Evolutionary conservation across 495 filamentous ascomycete species (phyloP).

Genomic region (Hyaloscypha finlandica): DNA sequence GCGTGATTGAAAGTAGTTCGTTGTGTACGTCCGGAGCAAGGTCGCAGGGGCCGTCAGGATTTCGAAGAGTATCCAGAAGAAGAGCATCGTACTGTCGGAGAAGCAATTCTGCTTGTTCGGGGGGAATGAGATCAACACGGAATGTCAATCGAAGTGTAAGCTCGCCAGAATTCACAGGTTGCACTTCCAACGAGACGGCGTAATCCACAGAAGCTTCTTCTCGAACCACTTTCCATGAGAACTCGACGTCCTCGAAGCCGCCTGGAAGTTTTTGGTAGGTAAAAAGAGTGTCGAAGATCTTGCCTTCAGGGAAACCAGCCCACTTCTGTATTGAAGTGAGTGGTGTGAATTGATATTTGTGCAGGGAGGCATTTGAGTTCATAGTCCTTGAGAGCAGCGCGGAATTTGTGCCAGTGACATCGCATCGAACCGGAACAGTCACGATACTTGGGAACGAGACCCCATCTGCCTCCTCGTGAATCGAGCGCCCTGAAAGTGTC

Average conservation of each 20-base stretch:
- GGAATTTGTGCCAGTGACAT: slow-evolving; percentile 50
- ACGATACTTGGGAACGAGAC: slow-evolving; percentile 72
- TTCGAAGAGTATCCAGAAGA: slow-evolving; percentile 37
- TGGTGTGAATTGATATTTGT: slow-evolving; percentile 69
- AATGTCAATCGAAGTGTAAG: slow-evolving; percentile 65
- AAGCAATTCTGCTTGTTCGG: slow-evolving; percentile 60
- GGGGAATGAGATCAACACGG: slow-evolving; percentile 58
- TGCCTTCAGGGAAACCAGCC: slow-evolving; percentile 56
- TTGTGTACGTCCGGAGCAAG: slow-evolving; percentile 28
- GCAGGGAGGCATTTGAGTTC: slow-evolving; percentile 57
- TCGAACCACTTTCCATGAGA: slow-evolving; percentile 49
- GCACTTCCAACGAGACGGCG: slow-evolving; percentile 70
- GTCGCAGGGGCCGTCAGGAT: slow-evolving; percentile 25
- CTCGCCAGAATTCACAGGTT: slow-evolving; percentile 45
- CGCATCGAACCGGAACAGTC: slow-evolving; percentile 66
- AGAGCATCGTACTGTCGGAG: slow-evolving; percentile 62
- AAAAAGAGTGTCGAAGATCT: slow-evolving; percentile 77
- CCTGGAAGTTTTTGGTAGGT: slow-evolving; percentile 66
- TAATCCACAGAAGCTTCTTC: slow-evolving; percentile 60
- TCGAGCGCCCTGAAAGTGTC: slow-evolving; percentile 69
- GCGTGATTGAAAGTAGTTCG: slow-evolving; percentile 54
- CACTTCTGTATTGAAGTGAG: slow-evolving; percentile 67
- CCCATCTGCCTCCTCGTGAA: slow-evolving; percentile 46
- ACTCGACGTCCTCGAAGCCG: slow-evolving; percentile 14
- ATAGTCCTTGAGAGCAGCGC: slow-evolving; percentile 60